Conservation (phyloP, 352 stramenopile genomes). For the Halophytophthora polymorphica region DNA sequence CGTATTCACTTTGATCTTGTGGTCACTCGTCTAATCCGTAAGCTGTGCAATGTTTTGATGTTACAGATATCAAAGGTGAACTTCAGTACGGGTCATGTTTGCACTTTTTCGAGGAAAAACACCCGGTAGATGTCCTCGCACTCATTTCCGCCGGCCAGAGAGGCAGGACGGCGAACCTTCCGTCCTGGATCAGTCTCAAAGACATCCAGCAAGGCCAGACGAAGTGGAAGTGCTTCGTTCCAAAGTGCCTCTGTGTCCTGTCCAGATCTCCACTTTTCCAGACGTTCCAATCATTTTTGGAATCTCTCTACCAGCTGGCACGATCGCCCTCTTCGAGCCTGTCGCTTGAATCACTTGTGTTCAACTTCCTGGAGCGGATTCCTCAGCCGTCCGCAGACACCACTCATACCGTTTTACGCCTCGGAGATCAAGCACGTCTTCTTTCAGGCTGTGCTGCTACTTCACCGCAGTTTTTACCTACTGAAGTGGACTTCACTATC, state of each 20-base stretch:
- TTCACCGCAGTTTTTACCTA: conserved; percentile 36
- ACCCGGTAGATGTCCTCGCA: conserved; percentile 57
- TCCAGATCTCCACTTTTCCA: conserved; percentile 56
- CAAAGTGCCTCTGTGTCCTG: conserved; percentile 64
- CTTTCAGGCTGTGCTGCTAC: conserved; percentile 25
- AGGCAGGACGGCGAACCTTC: conserved; percentile 41
- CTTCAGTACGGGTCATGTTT: conserved; percentile 58
- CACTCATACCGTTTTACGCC: conserved; percentile 34
- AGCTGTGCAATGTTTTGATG: too few relatives aligned
- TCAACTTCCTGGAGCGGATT: conserved; percentile 52
- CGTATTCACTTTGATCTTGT: not conserved
- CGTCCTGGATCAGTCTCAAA: conserved; percentile 65
- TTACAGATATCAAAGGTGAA: conserved; percentile 51
- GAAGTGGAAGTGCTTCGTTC: conserved; percentile 52
- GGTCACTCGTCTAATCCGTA: not conserved
- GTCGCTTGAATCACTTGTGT: conserved; percentile 46
- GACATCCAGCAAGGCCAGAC: conserved; percentile 63
- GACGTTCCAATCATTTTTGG: conserved; percentile 43
- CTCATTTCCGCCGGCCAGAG: conserved; percentile 49
- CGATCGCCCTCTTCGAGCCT: conserved; percentile 18
- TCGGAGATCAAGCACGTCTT: conserved; percentile 34
- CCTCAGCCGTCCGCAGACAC: conserved; percentile 27
- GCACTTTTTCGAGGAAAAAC: conserved; percentile 61
- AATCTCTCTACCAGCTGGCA: conserved; percentile 48
- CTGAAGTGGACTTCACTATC: conserved; percentile 67